Evolutionary conservation across 441 rosid genomes (phyloP).

Genomic region (Theobroma grandiflorum): DNA sequence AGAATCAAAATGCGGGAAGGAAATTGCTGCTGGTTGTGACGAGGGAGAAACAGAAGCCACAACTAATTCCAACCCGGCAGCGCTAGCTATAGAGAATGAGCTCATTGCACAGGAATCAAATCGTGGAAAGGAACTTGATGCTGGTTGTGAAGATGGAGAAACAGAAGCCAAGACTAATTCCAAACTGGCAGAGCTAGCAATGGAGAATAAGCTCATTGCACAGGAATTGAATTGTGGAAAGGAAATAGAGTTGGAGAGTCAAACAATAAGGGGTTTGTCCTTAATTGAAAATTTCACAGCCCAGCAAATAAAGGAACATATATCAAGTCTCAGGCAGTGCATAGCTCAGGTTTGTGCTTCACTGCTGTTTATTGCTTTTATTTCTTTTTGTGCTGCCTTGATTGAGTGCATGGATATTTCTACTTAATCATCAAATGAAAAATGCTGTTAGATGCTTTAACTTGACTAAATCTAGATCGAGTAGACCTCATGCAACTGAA

Average conservation of each 20-base stretch:
- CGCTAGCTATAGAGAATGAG: conserved; percentile 22
- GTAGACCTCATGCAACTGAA: neutral
- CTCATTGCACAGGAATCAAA: conserved; percentile 22
- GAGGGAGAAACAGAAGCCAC: conserved; percentile 25
- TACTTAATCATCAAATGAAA: neutral
- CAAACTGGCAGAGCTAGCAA: conserved; percentile 27
- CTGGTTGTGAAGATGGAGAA: conserved; percentile 33
- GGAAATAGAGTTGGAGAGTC: conserved; percentile 28
- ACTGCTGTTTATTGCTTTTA: conserved; percentile 20
- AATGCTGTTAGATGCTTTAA: conserved; percentile 7
- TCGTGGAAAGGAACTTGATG: conserved; percentile 14
- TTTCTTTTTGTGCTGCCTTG: neutral
- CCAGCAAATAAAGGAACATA: conserved; percentile 61
- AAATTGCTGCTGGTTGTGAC: conserved; percentile 26
- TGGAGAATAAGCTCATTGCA: conserved; percentile 23
- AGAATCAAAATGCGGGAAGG: conserved; percentile 23
- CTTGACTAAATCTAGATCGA: conserved; percentile 7
- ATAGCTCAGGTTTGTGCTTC: conserved; percentile 51
- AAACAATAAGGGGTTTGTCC: conserved; percentile 49
- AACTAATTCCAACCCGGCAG: conserved; percentile 26
- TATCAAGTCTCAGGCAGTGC: conserved; percentile 54
- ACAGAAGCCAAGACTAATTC: conserved; percentile 14
- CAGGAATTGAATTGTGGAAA: conserved; percentile 27
- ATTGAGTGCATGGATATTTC: neutral
- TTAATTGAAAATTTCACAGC: conserved; percentile 61